A percentile compares a stretch with the other conserved stretches of the same genome.
phyloP scores from a whole-genome alignment of 1,284 basidiomycete genomes.

The Irpex lacteus region DNA sequence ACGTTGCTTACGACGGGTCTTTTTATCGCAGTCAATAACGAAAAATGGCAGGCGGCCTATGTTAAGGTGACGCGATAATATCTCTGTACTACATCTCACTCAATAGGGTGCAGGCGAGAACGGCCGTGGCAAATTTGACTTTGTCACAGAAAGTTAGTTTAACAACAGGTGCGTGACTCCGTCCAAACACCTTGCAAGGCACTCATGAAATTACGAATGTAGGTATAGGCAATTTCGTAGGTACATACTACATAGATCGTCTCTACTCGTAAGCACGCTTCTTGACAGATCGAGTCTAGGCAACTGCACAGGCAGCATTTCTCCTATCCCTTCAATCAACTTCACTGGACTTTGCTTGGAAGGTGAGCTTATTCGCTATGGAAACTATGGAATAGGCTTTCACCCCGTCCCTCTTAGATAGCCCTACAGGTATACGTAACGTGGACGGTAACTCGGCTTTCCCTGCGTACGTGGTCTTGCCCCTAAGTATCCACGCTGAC shows the following conservation, averaged over 20 bases:
- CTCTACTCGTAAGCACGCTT: neutral
- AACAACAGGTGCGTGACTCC: constrained; percentile 44
- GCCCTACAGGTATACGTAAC: constrained; percentile 60
- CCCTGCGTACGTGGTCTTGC: constrained; percentile 46
- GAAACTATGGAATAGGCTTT: constrained; percentile 3
- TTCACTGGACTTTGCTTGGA: constrained; percentile 71
- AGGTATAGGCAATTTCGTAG: constrained; percentile 11
- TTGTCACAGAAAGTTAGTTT: constrained; percentile 50
- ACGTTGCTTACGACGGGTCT: neutral
- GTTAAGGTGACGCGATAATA: constrained; percentile 35
- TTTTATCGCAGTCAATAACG: constrained; percentile 24
- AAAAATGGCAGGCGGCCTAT: constrained; percentile 48
- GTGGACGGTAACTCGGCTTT: constrained; percentile 64
- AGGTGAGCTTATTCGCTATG: constrained; percentile 30
- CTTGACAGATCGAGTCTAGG: constrained; percentile 26
- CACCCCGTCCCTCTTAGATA: constrained; percentile 30
- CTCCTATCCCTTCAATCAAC: constrained; percentile 50
- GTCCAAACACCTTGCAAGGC: constrained; percentile 13
- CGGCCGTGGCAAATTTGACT: constrained; percentile 43
- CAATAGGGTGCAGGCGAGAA: constrained; percentile 33
- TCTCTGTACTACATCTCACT: neutral
- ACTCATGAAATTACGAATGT: neutral
- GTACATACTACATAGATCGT: neutral
- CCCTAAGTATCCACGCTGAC: neutral
- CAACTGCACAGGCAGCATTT: constrained; percentile 64